Evolutionary conservation across 1,284 basidiomycete species (phyloP).

Genomic region (Marasmius oreades): DNA sequence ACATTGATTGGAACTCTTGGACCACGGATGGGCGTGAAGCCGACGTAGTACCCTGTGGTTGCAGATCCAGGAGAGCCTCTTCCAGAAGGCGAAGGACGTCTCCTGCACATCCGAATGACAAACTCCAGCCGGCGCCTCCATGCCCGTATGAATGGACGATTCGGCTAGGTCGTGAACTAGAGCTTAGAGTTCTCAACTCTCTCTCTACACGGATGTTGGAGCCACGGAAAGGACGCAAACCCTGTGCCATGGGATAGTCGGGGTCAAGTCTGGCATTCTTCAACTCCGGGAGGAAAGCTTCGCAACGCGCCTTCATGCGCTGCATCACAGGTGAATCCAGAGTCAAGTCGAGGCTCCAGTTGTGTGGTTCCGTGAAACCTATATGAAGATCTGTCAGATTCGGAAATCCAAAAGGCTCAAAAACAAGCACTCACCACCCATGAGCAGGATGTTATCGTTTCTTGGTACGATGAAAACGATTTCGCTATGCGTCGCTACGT

Average conservation of each 20-base stretch:
- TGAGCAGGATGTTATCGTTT: slow-evolving; percentile 29
- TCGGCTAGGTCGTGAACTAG: slow-evolving; percentile 16
- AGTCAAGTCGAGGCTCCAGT: slow-evolving; percentile 27
- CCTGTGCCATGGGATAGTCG: slow-evolving; percentile 29
- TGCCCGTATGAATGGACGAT: slow-evolving; percentile 34
- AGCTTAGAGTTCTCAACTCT: slow-evolving; percentile 18
- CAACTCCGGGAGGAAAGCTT: slow-evolving; percentile 30
- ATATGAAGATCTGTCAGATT: neutral
- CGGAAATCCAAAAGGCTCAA: neutral
- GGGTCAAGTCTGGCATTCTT: slow-evolving; percentile 28
- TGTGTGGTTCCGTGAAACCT: slow-evolving; percentile 26
- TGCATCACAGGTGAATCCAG: slow-evolving; percentile 30
- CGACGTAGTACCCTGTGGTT: too few species aligned
- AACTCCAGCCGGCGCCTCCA: slow-evolving; percentile 26
- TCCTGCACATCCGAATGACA: slow-evolving; percentile 17
- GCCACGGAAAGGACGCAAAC: slow-evolving; percentile 29
- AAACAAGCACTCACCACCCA: slow-evolving; percentile 22
- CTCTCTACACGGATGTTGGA: slow-evolving; percentile 33
- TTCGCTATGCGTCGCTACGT: slow-evolving; percentile 22
- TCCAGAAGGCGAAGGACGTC: slow-evolving; percentile 12
- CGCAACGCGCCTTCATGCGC: slow-evolving; percentile 31
- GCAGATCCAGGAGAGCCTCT: slow-evolving; percentile 3
- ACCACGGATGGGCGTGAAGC: too few species aligned
- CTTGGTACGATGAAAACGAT: slow-evolving; percentile 33
- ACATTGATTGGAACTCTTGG: too few species aligned